These are phyloP conservation scores for Rhypophila decipiens DNA, from an alignment of 495 filamentous ascomycete species.

Conservation along the genomic window DNA sequence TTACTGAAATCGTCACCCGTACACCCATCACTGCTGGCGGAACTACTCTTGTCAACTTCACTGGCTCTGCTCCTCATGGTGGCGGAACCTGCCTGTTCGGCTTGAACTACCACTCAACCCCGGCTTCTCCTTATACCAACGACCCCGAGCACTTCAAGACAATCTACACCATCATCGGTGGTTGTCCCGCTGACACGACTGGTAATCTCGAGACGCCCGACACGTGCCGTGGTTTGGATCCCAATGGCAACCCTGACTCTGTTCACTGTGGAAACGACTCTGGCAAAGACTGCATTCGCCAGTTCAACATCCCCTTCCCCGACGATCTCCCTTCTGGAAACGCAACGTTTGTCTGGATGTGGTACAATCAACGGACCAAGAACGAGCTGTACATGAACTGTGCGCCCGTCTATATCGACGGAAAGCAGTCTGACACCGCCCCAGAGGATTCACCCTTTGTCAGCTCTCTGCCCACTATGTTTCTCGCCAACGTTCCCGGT, in stretches of 20 bases:
- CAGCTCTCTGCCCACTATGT: slow-evolving; percentile 44
- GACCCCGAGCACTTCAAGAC: slow-evolving; percentile 52
- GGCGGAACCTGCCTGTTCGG: slow-evolving; percentile 72
- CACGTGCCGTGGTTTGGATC: slow-evolving; percentile 8
- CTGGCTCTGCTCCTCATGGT: slow-evolving; percentile 54
- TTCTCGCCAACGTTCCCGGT: slow-evolving; percentile 46
- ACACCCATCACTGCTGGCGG: slow-evolving; percentile 34
- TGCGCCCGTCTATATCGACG: slow-evolving; percentile 41
- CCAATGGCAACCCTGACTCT: not conserved
- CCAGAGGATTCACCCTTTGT: slow-evolving; percentile 11
- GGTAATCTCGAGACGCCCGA: slow-evolving; percentile 17
- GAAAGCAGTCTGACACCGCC: slow-evolving; percentile 20
- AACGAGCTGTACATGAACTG: slow-evolving; percentile 57
- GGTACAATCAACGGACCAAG: slow-evolving; percentile 48
- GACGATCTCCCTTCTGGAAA: slow-evolving; percentile 9
- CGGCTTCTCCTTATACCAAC: slow-evolving; percentile 28
- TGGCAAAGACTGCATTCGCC: slow-evolving; percentile 8
- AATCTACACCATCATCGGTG: slow-evolving; percentile 62
- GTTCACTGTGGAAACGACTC: slow-evolving; percentile 10
- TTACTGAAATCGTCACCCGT: slow-evolving; percentile 1
- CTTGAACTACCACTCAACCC: slow-evolving; percentile 49
- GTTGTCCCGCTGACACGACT: slow-evolving; percentile 44
- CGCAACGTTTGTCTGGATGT: slow-evolving; percentile 48
- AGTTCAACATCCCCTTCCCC: slow-evolving; percentile 14
- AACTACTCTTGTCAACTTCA: slow-evolving; percentile 38